A percentile compares a stretch with the other conserved stretches of the same genome.
Conservation (phyloP, 805 yeast genomes). For the Cyberlindnera xylosilytica region DNA sequence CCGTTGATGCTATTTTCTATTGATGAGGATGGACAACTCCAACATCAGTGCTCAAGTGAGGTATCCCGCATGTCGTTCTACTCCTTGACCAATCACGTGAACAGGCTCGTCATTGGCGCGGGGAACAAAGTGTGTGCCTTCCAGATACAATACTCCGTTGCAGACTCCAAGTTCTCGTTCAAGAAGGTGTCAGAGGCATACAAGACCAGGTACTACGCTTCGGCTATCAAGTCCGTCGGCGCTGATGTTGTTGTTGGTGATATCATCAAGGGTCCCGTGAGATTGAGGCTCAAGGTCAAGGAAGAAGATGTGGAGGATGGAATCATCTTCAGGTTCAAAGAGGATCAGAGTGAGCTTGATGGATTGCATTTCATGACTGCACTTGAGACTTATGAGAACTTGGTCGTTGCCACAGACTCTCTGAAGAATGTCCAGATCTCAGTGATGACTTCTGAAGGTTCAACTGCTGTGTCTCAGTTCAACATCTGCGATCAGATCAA, state of each 20-base stretch:
- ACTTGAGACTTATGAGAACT: constrained; percentile 12
- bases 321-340: constrained; percentile 13
- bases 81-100: constrained; percentile 27
- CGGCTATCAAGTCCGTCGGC: constrained; percentile 18
- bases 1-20: constrained; percentile 33
- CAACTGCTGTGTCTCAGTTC: constrained; percentile 15
- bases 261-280: constrained; percentile 13
- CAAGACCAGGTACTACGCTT: constrained; percentile 12
- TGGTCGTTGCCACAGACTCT: constrained; percentile 18
- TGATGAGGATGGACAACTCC: constrained; percentile 33
- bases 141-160: constrained; percentile 32
- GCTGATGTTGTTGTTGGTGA: constrained; percentile 23
- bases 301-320: constrained; percentile 12
- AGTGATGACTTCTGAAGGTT: background rate
- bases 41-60: constrained; percentile 23
- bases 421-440: constrained; percentile 14
- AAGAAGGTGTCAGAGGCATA: constrained; percentile 23
- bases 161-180: constrained; percentile 32
- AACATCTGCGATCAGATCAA: constrained; percentile 25
- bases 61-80: constrained; percentile 23
- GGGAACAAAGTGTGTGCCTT: constrained; percentile 31
- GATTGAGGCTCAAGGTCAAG: constrained; percentile 15
- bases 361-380: constrained; percentile 15
- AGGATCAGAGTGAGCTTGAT: constrained; percentile 8
- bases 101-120: constrained; percentile 29